A percentile compares a stretch with the other conserved stretches of the same genome.
Evolutionary conservation across 106 monocot genomes (phyloP).

Genomic region (Iris macrosiphon): DNA sequence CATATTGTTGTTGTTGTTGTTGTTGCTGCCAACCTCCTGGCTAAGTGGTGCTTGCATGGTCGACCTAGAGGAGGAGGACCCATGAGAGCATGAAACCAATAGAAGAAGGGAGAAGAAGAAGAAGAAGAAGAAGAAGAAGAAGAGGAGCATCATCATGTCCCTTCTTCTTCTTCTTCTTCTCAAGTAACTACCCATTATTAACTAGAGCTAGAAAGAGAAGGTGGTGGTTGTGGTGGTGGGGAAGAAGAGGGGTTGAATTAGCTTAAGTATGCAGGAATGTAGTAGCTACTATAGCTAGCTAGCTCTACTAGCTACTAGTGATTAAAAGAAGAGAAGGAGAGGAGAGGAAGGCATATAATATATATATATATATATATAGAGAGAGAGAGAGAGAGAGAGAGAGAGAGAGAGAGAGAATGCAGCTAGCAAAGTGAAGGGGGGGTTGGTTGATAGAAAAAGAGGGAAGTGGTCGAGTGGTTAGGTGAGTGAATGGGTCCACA

Average conservation of each 20-base stretch:
- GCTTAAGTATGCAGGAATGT: too few species aligned
- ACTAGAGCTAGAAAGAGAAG: too few species aligned
- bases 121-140: too few species aligned
- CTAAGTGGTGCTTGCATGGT: too few species aligned
- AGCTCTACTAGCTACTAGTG: neutral
- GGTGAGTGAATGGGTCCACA: conserved; percentile 2
- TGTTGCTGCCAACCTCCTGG: neutral
- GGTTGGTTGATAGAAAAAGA: neutral
- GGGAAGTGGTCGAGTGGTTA: neutral
- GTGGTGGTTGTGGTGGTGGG: too few species aligned
- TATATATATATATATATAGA: too few species aligned
- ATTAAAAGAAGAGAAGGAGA: neutral
- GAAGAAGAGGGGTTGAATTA: too few species aligned
- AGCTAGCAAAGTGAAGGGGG: neutral
- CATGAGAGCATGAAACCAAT: neutral
- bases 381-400: neutral
- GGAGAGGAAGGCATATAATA: neutral
- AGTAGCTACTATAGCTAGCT: neutral
- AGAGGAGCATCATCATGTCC: too few species aligned
- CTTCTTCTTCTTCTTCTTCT: too few species aligned
- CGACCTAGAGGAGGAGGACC: too few species aligned
- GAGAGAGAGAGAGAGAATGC: neutral
- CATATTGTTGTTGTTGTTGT: neutral
- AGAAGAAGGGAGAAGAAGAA: neutral
- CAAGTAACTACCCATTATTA: too few species aligned